Evolutionary conservation across 78 protist genomes (phyloP), one percentile per base, ranked within the genome.

Genomic region (Monosiga brevicollis): DNA sequence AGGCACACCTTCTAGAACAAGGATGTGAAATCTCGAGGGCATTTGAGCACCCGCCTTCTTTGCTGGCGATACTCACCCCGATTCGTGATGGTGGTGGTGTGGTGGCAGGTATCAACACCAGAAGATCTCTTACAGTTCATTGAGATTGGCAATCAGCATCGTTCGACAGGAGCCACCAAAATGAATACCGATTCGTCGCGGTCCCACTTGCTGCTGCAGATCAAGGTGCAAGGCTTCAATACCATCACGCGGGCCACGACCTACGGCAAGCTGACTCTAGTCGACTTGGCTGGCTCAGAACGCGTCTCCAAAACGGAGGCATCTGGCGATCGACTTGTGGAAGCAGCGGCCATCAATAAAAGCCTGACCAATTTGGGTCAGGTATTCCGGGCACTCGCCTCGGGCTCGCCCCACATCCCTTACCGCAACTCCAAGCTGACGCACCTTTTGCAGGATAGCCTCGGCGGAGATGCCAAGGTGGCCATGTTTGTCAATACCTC

Each of bases 231-330:
- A 9, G 90, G 94, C 0, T 9, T 22, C 76, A 73, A 34, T 24
- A 34, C 34, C 26, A 15, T 29, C 35, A 26, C 35, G 37, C 6
- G 20, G 36, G 20, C 15, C 2, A 10, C 73, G 15, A 2, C 35
- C 76, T 0, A 0, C 20, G 90, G 91, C 0, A 10, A 20, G 32
- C 54, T 93, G 43, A 75, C 9, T 2, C 78, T 93, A 32, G 75
- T 88, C 40, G 95, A 93, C 54, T 85, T 93, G 29, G 95, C 95
- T n/a, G 95, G 95, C 2, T 84, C 87, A 23, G 95, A 93, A 81
- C 73, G 95, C 1, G 26, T 93, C 71, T 0, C 74, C 55, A 72
- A 87, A 79, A 38, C 81, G 20, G 84, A 38, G 22, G 72, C 81
- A 0, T 6, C 38, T 10, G 93, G 93, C 3, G 84, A 77, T 26